Evolutionary conservation across 23 red algal genomes (phyloP).

Genomic region (Gracilaria caudata): DNA sequence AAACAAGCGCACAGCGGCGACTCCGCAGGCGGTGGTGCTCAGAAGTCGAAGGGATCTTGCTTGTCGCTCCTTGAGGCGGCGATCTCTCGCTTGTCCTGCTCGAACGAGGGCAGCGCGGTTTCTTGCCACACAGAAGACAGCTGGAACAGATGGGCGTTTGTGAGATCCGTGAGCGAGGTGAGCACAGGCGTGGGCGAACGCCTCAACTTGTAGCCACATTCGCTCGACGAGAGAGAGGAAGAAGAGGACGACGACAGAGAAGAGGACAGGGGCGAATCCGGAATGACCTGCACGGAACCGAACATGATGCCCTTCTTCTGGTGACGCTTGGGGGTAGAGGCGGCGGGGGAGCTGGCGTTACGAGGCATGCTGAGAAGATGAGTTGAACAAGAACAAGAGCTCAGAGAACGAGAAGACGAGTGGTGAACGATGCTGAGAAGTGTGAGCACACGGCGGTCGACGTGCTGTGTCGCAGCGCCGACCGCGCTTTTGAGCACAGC

Average conservation of each 20-base stretch:
- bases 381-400: neutral
- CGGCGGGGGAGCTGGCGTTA: neutral
- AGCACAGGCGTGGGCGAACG: slow-evolving; percentile 59
- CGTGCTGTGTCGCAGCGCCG: too few relatives aligned
- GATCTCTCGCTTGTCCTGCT: slow-evolving; percentile 42
- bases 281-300: slow-evolving; percentile 10
- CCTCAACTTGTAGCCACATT: slow-evolving; percentile 14
- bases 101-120: slow-evolving; percentile 25
- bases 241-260: neutral
- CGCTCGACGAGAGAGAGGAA: neutral
- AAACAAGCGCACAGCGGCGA: neutral
- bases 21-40: neutral
- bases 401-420: neutral
- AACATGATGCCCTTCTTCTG: slow-evolving; percentile 1
- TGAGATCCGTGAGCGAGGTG: slow-evolving; percentile 46
- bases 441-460: neutral
- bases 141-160: slow-evolving; percentile 39
- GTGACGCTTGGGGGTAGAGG: neutral
- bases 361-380: neutral
- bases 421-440: neutral
- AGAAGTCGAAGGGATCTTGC: slow-evolving; percentile 56
- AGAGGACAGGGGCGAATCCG: neutral
- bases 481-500: neutral
- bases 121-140: slow-evolving; percentile 57
- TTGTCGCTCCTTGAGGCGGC: slow-evolving; percentile 19